phyloP scores from a whole-genome alignment of 164 flowering plant species.

The Piper betle region DNA sequence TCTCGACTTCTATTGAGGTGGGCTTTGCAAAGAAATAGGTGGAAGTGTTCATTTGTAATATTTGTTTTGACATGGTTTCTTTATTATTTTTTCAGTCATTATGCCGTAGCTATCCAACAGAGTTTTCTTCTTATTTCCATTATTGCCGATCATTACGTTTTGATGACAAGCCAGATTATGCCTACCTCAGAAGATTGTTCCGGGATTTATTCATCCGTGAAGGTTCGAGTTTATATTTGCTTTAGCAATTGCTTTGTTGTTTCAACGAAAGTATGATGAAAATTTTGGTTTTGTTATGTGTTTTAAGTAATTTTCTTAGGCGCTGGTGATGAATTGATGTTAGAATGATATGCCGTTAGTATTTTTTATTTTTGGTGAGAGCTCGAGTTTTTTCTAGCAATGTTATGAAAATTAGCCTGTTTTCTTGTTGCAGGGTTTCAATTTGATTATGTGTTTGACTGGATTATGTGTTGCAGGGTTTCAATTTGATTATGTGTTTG shows the following conservation, averaged over 20 bases:
- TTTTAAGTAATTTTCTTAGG: too few relatives aligned
- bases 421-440: conserved; percentile 45
- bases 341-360: too few relatives aligned
- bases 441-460: conserved; percentile 86
- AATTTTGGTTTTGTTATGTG: too few relatives aligned
- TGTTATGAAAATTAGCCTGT: too few relatives aligned
- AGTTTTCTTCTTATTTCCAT: conserved; percentile 90
- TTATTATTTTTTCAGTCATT: conserved; percentile 34
- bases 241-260: background rate
- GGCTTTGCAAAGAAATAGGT: background rate
- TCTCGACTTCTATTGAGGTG: conserved; percentile 90
- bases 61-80: conserved; percentile 1
- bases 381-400: too few relatives aligned
- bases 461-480: conserved; percentile 49
- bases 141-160: conserved; percentile 90
- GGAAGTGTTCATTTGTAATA: background rate
- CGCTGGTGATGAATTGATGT: too few relatives aligned
- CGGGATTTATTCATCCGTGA: conserved; percentile 96
- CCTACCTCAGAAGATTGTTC: conserved; percentile 82
- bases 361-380: too few relatives aligned
- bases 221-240: conserved; percentile 29
- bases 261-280: background rate
- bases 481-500: conserved; percentile 88
- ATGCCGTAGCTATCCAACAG: conserved; percentile 91
- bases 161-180: conserved; percentile 97